Evolutionary conservation across 768 basidiomycete species (phyloP), one percentile per base, ranked within the genome.

Genomic region (Lyophyllum atratum): DNA sequence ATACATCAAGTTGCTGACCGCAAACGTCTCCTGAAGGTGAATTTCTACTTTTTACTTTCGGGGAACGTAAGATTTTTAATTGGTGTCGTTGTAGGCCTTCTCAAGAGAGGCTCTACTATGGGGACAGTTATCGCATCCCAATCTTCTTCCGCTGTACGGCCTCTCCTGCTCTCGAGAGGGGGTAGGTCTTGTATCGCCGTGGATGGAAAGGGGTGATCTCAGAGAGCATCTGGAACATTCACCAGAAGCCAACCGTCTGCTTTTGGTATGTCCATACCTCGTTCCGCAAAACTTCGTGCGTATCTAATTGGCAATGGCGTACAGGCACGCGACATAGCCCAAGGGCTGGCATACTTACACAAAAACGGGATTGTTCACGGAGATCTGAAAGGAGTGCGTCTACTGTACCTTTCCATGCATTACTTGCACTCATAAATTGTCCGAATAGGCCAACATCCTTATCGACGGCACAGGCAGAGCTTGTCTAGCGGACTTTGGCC

Each of bases 121-220:
- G 57, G 34, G 51, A 17, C 57, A 58, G 46, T 15, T 58, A n/a
- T 39, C 33, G 4, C 58, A 59, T 10, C 39, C 45, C 4, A 59
- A 63, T 26, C 14, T 66, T 8, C 43, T 66, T 21, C 63, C 64
- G 5, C 58, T 66, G 24, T 58, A 49, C 12, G 63, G 64, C 2
- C 26, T 56, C 1, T 60, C 25, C 34, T 19, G 46, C 15, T 39
- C 46, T 19, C 31, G 50, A 8, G 48, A 53, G 46, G 52, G 44
- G 37, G 21, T 61, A 2, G 44, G 49, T 56, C 22, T 48, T 4
- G 57, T 62, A 1, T 58, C 64, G 8, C 60, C 60, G 0, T 66
- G 52, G 59, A 58, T 59, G 53, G 52, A 57, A 3, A 44, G 45
- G 21, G 59, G 59, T 3, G 29, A 63, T 31, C 17, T 63, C 21